Percentiles rank a stretch among this genome's conserved stretches.
Conservation (phyloP, 805 yeast genomes). For the Blastobotrys americana region DNA sequence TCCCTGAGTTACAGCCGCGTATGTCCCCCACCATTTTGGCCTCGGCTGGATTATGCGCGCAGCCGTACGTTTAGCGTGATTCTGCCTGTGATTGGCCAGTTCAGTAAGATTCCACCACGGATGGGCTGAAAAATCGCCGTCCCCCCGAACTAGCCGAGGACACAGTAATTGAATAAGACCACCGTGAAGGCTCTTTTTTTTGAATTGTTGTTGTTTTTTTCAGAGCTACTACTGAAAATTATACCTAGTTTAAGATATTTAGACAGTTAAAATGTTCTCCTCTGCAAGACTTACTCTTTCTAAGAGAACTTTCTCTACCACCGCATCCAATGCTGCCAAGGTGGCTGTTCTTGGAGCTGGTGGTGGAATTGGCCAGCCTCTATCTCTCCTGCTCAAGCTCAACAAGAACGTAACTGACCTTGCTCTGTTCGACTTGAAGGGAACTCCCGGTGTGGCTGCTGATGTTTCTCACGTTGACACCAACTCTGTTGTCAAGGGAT, state of each 20-base stretch:
- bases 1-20: too few species aligned
- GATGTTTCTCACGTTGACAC: constrained; percentile 93
- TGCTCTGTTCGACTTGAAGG: constrained; percentile 80
- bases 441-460: constrained; percentile 96
- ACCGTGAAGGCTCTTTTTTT: not conserved
- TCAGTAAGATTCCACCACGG: too few species aligned
- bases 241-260: too few species aligned
- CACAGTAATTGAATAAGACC: constrained; percentile 1
- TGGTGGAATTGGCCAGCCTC: constrained; percentile 95
- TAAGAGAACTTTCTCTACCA: constrained; percentile 16
- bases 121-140: too few species aligned
- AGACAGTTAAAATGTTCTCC: constrained; percentile 3
- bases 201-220: not conserved
- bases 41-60: not conserved
- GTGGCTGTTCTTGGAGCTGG: constrained; percentile 89
- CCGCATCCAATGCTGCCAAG: constrained; percentile 36
- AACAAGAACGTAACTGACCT: constrained; percentile 83
- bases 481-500: constrained; percentile 81
- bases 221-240: too few species aligned
- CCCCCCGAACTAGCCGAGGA: not conserved
- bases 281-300: not conserved
- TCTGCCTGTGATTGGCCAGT: not conserved
- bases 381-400: constrained; percentile 74
- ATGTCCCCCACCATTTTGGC: not conserved
- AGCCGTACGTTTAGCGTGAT: not conserved